Conservation (phyloP, 2,329 filamentous ascomycete species). For the Lecanoromycetidae sp. region DNA sequence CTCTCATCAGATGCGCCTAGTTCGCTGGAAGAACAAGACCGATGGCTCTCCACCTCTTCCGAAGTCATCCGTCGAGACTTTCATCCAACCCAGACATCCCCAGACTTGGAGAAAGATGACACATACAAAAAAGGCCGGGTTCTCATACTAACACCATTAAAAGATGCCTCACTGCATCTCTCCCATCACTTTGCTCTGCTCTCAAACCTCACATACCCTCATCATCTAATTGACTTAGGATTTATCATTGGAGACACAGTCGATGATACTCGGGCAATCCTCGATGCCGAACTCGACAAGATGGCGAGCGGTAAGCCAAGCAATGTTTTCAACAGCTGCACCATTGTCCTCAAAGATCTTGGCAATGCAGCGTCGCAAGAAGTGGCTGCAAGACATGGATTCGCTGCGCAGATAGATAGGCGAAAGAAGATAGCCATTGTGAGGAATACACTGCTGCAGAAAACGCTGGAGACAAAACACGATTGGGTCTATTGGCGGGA, state of each 20-base stretch:
- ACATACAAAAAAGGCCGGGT: too few relatives aligned
- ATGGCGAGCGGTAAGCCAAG: conserved; percentile 61
- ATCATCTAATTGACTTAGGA: conserved; percentile 84
- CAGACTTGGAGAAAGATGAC: too few relatives aligned
- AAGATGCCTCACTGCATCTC: conserved; percentile 73
- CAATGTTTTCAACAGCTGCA: conserved; percentile 73
- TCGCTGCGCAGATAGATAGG: conserved; percentile 74
- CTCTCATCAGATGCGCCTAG: too few relatives aligned
- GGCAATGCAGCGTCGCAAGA: conserved; percentile 61
- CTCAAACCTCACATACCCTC: conserved; percentile 79
- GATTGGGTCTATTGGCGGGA: conserved; percentile 99
- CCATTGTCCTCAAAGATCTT: conserved; percentile 86
- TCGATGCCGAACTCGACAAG: conserved; percentile 72
- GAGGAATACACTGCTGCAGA: conserved; percentile 76
- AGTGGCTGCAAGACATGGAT: conserved; percentile 73
- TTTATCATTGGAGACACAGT: conserved; percentile 87
- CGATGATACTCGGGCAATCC: conserved; percentile 80
- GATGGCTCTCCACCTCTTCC: too few relatives aligned
- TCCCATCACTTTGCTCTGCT: conserved; percentile 88
- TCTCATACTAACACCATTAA: conserved; percentile 82
- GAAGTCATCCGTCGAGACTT: too few relatives aligned
- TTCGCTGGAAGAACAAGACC: too few relatives aligned
- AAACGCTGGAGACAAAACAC: conserved; percentile 81
- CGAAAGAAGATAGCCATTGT: conserved; percentile 82
- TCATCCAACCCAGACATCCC: too few relatives aligned